Evolutionary conservation across 1,139 yeast species (phyloP), one percentile per base, ranked within the genome.

Genomic region (Candida buenavistaensis): DNA sequence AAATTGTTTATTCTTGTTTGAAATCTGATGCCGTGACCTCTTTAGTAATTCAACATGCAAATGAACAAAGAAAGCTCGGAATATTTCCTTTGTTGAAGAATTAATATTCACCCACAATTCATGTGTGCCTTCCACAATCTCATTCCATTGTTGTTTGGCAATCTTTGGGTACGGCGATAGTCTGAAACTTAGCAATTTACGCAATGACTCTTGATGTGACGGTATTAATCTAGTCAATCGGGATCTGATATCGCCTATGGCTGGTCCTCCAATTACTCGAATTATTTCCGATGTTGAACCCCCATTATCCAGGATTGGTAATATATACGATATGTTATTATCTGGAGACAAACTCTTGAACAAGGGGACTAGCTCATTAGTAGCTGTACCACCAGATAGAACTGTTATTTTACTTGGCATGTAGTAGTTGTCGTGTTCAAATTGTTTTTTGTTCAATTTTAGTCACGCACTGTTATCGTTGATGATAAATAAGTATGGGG

Each of bases 231-330:
- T 61, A 0, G 90, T 85, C 26, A 89, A 69, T 36, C 97, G 59
- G 0, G 96, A 87, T 32, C 97, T 63, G 4, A 90, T 72, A 52
- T 90, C 97, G 2, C 97, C 97, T 38, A 90, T 87, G 0, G 97
- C 97, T 1, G 96, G 96, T 0, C 97, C 97, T 1, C 96, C 96
- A 14, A 90, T 71, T 2, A 89, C 89, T 11, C 97, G 64, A n/a
- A 89, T 72, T 23, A 90, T 73, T 59, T 90, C 97, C 19, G 95
- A 83, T 0, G 97, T 88, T 1, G 96, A 88, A 1, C 97, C 97
- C 15, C 97, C 97, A 54, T 90, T 90, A 55, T 90, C 97, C 37
- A 88, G 82, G 9, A 90, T 78, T 0, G 97, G 97, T 26, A 90
- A 62, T 2, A 89, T 69, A 47, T 84, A 89, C 1, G 83, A 66